Evolutionary conservation across 2,329 filamentous ascomycete species (phyloP), one percentile per base, ranked within the genome.

Genomic region (Colletotrichum truncatum): DNA sequence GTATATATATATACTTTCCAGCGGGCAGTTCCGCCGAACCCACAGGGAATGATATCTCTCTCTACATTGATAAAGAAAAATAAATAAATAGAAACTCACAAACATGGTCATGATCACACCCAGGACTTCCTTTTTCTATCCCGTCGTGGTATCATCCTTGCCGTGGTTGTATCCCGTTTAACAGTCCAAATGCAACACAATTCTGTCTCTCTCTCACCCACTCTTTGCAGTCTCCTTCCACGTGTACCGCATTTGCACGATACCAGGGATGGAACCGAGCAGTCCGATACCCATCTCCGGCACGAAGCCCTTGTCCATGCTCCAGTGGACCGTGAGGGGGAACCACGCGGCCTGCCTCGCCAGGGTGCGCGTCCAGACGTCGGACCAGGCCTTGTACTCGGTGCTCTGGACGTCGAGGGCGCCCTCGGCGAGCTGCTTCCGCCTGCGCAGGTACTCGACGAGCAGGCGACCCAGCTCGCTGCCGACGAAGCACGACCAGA

Each of bases 271-370:
- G 46, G 77, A 74, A 2, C 79, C 84, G 55, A 85, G 69, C 54
- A 80, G 28, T n/a, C 77, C 76, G 16, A 85, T 72, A 3, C 74
- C 69, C 26, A 78, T 67, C 43, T 85, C 82, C 34, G 76, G 75
- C 56, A 85, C 70, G 38, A 76, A 70, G 6, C 92, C 93, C 61
- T 86, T 81, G 66, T 92, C 88, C 39, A 90, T 76, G 72, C 93
- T 91, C 91, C 92, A 97, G 80, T 98, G 93, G 25, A 95, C 73
- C 67, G 93, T 95, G 75, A 97, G 82, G 30, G 94, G 93, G 60
- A 92, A 88, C 89, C 93, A 97, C 30, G 91, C 89, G 67, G 88
- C 74, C 78, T 93, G 94, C 41, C 89, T 85, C 18, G 89, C 82
- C 56, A 95, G 79, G 73, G 90, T 87, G 73, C 85, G 88, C 83